Evolutionary conservation across 169 alveolate species (phyloP), one percentile per base, ranked within the genome.

Genomic region (Cyclospora cayetanensis): DNA sequence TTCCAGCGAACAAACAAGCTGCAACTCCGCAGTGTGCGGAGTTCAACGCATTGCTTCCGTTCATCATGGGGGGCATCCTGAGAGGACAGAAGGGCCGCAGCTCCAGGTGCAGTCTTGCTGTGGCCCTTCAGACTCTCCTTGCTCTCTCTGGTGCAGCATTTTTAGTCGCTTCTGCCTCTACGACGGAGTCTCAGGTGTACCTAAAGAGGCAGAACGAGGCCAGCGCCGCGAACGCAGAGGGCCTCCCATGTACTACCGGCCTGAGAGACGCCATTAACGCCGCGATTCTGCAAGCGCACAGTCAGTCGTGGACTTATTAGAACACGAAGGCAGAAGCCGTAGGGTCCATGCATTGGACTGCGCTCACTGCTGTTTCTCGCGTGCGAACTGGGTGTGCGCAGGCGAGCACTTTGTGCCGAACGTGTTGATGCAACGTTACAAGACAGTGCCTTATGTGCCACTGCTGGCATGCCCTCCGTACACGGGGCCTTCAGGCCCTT

Each of bases 261-360:
- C 79, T 84, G 83, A 37, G 91, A 65, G 68, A 63, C 29, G 91
- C 91, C 12, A 25, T 84, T 22, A 84, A 84, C 50, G 91, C 91
- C 1, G 91, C 91, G 3, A 84, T 84, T 11, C 11, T 41, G 27
- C 50, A 65, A 12, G 46, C 41, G 5, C 85, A 74, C 4, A 46
- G 85, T 74, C 22, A 39, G 85, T 15, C 55, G 55, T 15, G 55
- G 55, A 15, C 55, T 46, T 15, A 15, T 9, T 7, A 9, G 15
- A 46, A 15, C 55, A 15, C 55, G 7, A 7, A 46, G 41, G 43
- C 77, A 20, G 31, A 37, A 65, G 43, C 77, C 34, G 22, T 74
- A 74, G 85, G 85, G 85, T 74, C 41, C 41, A 74, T 50, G 53
- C 60, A 9, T 46, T 46, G 15, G 55, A 15, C 22, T 68, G 60